Evolutionary conservation across 768 basidiomycete species (phyloP).

Genomic region (Boletus rex-veris): DNA sequence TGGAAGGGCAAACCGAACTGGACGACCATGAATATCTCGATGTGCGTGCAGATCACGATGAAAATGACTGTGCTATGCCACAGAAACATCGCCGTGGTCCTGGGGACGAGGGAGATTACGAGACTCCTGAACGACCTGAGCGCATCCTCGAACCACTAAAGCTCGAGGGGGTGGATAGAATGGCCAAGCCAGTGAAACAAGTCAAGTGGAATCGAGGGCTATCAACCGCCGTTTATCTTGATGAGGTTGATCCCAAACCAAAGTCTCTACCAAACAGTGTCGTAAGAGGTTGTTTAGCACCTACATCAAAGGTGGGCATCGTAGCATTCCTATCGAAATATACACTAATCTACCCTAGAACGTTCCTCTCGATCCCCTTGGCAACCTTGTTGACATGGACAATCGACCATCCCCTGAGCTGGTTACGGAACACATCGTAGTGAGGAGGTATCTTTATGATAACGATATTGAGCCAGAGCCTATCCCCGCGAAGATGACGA

Average conservation of each 20-base stretch:
- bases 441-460: constrained; percentile 81
- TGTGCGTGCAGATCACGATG: constrained; percentile 18
- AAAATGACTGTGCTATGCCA: constrained; percentile 23
- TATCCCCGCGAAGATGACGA: constrained; percentile 46
- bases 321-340: background rate
- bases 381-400: constrained; percentile 62
- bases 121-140: constrained; percentile 53
- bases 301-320: constrained; percentile 59
- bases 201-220: constrained; percentile 80
- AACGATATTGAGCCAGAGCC: constrained; percentile 49
- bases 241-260: constrained; percentile 56
- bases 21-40: constrained; percentile 1
- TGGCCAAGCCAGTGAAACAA: constrained; percentile 41
- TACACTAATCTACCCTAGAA: constrained; percentile 38
- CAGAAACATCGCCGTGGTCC: constrained; percentile 57
- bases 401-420: constrained; percentile 52
- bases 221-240: constrained; percentile 56
- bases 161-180: constrained; percentile 33
- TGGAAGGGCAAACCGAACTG: constrained; percentile 26
- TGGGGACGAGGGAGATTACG: constrained; percentile 81
- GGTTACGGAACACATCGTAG: constrained; percentile 59
- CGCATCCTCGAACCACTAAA: constrained; percentile 40
- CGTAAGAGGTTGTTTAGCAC: constrained; percentile 65
- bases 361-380: constrained; percentile 62
- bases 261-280: constrained; percentile 42